Evolutionary conservation across 106 monocot genomes (phyloP).

Genomic region (Phalaenopsis equestris): DNA sequence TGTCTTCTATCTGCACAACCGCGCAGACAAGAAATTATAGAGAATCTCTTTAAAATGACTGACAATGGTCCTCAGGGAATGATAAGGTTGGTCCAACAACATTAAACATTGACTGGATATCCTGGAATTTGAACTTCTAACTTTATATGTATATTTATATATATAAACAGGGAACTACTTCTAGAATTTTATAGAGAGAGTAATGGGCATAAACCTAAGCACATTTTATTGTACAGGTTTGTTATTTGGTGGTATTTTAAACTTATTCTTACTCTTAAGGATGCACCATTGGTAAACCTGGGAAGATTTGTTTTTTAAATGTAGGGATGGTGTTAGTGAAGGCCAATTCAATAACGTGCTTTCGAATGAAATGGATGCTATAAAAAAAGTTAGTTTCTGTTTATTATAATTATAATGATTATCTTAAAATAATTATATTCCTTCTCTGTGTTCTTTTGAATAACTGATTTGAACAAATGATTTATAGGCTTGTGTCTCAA

Average conservation of each 20-base stretch:
- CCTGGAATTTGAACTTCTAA: too few species aligned
- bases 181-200: slow-evolving; percentile 28
- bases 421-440: too few species aligned
- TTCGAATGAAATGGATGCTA: slow-evolving; percentile 82
- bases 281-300: background rate
- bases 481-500: slow-evolving; percentile 71
- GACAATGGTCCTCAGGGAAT: slow-evolving; percentile 16
- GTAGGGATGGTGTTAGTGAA: slow-evolving; percentile 86
- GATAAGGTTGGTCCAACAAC: slow-evolving; percentile 35
- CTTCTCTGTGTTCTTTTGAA: background rate
- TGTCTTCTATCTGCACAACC: slow-evolving; percentile 48
- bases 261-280: background rate
- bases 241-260: background rate
- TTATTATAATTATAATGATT: slow-evolving; percentile 4
- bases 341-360: slow-evolving; percentile 87
- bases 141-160: too few species aligned
- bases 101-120: too few species aligned
- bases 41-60: slow-evolving; percentile 35
- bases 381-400: slow-evolving; percentile 53
- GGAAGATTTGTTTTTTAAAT: background rate
- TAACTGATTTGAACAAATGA: background rate
- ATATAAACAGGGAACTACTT: slow-evolving; percentile 50
- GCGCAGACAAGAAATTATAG: slow-evolving; percentile 62
- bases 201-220: slow-evolving; percentile 21
- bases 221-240: slow-evolving; percentile 88